Evolutionary conservation across 805 yeast species (phyloP), one percentile per base, ranked within the genome.

Genomic region (Sungouiozyma ichnusensis): DNA sequence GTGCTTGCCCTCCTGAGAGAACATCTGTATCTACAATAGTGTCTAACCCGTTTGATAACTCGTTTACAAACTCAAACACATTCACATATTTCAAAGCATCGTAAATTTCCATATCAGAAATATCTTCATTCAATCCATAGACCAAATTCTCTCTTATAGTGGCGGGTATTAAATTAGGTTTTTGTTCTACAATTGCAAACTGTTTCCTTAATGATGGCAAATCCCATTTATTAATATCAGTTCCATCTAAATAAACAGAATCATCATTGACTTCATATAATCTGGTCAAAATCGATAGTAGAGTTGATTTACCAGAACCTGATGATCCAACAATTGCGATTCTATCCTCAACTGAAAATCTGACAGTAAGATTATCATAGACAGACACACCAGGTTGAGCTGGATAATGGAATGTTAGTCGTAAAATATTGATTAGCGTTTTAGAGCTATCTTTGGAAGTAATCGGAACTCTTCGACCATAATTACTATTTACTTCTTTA

Each of bases 1-100:
- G 97, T 7, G 81, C 69, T 58, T 92, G 97, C 2, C 98, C 98
- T 20, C 95, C 94, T 1, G 97, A 87, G 1, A 90, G 60, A 35
- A 75, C 50, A 0, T 63, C 53, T 0, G 63, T 57, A 2, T 79
- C 81, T 18, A 90, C 64, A 13, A 61, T 53, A 0, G 95, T 74
- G 33, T 77, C 67, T 16, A 85, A 54, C 0, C 82, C 81, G 2
- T 72, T 64, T 0, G 83, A 78, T 9, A 85, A 65, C 0, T 70
- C 54, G 1, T 59, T 40, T 4, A 85, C 72, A 49, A 81, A 79
- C 0, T 74, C 74, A 17, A 66, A 59, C 35, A 86, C 64, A 15
- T 75, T 73, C 29, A 73, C 78, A 34, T 60, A 48, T 45, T 62
- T 60, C 46, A 78, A 67, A 36, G 62, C 67, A 32, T 60, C 57